Evolutionary conservation across 768 basidiomycete species (phyloP).

Genomic region (Galerina marginata): DNA sequence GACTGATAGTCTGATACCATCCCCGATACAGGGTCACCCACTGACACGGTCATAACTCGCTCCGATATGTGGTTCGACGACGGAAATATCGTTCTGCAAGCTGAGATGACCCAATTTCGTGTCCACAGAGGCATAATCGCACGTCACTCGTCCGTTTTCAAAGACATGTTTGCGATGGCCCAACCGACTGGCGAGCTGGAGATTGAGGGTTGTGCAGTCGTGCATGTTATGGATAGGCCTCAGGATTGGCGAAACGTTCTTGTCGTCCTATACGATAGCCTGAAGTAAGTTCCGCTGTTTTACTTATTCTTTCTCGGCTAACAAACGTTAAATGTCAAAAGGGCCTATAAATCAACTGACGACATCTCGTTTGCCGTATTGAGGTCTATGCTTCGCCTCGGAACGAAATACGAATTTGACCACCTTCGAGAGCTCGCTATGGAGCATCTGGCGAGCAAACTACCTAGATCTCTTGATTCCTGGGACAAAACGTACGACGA

Average conservation of each 20-base stretch:
- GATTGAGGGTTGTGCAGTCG: slow-evolving; percentile 1
- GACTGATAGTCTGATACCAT: too few relatives aligned
- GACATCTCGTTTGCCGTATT: background rate
- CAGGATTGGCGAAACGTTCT: slow-evolving; percentile 9
- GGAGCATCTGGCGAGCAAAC: background rate
- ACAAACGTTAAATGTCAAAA: background rate
- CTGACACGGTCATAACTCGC: background rate
- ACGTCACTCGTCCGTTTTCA: slow-evolving; percentile 10
- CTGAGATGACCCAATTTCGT: background rate
- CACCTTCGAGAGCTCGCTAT: background rate
- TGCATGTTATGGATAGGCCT: background rate
- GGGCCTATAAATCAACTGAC: background rate
- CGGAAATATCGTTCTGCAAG: slow-evolving; percentile 13
- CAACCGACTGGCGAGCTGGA: background rate
- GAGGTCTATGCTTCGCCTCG: slow-evolving; percentile 6
- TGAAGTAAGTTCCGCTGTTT: background rate
- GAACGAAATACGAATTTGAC: slow-evolving; percentile 6
- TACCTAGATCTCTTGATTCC: background rate
- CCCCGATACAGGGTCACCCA: too few relatives aligned
- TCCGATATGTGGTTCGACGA: slow-evolving; percentile 13
- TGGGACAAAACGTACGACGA: background rate
- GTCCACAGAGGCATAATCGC: slow-evolving; percentile 9
- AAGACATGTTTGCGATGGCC: slow-evolving; percentile 4
- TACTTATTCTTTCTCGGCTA: background rate
- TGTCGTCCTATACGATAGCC: background rate